Evolutionary conservation across 176 grass and related monocot genomes (phyloP).

Genomic region (Musa troglodytarum): DNA sequence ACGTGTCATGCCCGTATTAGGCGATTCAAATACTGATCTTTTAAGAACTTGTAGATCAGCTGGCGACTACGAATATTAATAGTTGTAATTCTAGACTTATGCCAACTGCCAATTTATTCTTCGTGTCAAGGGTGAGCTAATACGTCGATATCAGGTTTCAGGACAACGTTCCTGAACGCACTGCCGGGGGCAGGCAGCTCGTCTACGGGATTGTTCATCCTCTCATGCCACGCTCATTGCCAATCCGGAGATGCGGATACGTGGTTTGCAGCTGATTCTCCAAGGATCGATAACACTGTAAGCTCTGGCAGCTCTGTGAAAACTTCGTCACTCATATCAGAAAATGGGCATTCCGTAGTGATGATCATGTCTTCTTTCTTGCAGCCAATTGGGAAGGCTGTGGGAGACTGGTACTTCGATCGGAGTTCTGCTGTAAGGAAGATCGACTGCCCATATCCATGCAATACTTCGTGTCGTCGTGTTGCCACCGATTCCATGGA

Average conservation of each 20-base stretch:
- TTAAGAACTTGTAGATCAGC: too few relatives aligned
- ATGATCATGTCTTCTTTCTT: background rate
- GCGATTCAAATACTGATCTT: too few relatives aligned
- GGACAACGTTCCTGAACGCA: slow-evolving; percentile 50
- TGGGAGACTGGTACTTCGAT: slow-evolving; percentile 8
- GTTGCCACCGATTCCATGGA: too few relatives aligned
- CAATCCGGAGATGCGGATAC: slow-evolving; percentile 62
- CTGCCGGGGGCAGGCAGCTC: slow-evolving; percentile 34
- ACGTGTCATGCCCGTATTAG: too few relatives aligned
- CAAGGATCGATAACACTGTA: slow-evolving; percentile 60
- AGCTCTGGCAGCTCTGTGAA: background rate
- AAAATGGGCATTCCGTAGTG: background rate
- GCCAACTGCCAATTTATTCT: background rate
- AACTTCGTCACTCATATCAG: background rate
- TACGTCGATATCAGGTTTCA: slow-evolving; percentile 42
- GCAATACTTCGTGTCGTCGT: background rate
- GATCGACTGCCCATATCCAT: slow-evolving; percentile 2
- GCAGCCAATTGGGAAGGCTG: slow-evolving; percentile 1
- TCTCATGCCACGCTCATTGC: slow-evolving; percentile 81
- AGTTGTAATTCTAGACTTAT: background rate
- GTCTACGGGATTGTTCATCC: slow-evolving; percentile 66
- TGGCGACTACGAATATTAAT: too few relatives aligned
- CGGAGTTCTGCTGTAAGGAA: background rate
- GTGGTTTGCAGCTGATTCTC: slow-evolving; percentile 48
- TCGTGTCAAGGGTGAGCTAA: background rate